A percentile compares a stretch with the other conserved stretches of the same genome.
Conservation (phyloP, 257 asterid species). For the Solanum infundibuliforme region DNA sequence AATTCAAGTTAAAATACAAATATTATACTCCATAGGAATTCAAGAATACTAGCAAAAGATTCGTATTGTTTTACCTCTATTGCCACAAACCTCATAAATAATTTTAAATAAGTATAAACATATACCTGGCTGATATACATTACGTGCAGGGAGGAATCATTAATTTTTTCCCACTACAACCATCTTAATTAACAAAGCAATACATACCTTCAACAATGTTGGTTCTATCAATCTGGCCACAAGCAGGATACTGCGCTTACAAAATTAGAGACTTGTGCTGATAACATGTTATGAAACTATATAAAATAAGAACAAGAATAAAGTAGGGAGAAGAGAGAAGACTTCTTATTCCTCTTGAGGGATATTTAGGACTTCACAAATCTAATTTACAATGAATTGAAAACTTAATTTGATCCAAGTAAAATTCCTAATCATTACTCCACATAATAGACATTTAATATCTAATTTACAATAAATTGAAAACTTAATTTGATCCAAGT, state of each 20-base stretch:
- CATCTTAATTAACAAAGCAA: not conserved
- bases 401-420: too few species aligned
- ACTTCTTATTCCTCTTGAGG: too few species aligned
- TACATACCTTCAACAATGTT: not conserved
- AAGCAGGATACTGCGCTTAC: not conserved
- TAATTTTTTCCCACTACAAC: not conserved
- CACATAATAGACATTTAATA: too few species aligned
- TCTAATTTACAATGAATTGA: too few species aligned
- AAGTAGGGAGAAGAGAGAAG: too few species aligned
- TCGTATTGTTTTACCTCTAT: not conserved
- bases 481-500: too few species aligned
- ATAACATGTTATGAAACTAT: not conserved
- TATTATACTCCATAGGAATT: not conserved
- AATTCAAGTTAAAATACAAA: not conserved
- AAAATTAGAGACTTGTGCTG: not conserved
- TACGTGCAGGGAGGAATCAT: not conserved
- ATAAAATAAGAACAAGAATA: too few species aligned
- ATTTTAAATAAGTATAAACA: not conserved
- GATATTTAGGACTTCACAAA: too few species aligned
- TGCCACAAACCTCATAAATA: not conserved
- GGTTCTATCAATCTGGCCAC: too few species aligned
- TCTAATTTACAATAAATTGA: too few species aligned
- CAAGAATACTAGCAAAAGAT: not conserved
- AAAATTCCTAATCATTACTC: too few species aligned
- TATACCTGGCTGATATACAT: not conserved